These are phyloP conservation scores for Boletus speciosus DNA, from an alignment of 768 basidiomycete genomes.

Conservation along the genomic window DNA sequence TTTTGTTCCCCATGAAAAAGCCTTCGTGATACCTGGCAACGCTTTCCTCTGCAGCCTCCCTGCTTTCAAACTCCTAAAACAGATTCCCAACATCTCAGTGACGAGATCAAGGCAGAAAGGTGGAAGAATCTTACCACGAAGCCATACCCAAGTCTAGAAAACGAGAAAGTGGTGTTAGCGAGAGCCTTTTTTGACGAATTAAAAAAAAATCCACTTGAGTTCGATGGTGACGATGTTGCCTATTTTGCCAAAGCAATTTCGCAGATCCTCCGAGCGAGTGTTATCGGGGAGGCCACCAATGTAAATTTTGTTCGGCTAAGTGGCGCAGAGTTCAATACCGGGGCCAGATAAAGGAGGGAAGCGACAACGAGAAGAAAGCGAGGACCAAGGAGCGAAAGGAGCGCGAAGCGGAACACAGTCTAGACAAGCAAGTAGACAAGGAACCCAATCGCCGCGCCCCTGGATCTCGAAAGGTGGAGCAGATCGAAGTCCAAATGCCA, in stretches of 20 bases:
- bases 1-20: conserved; percentile 89
- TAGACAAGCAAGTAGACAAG: conserved; percentile 37
- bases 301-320: conserved; percentile 92
- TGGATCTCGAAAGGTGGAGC: conserved; percentile 27
- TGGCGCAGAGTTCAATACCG: conserved; percentile 66
- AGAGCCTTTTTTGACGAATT: conserved; percentile 11
- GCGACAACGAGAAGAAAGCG: conserved; percentile 44
- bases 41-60: conserved; percentile 81
- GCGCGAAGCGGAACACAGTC: conserved; percentile 27
- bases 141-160: conserved; percentile 74
- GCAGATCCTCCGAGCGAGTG: conserved; percentile 80
- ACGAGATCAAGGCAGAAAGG: background rate
- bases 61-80: conserved; percentile 74
- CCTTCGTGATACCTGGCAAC: conserved; percentile 88
- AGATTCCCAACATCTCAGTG: background rate
- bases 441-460: conserved; percentile 32
- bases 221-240: conserved; percentile 74
- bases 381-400: conserved; percentile 36
- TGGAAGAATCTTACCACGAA: conserved; percentile 66
- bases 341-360: conserved; percentile 48
- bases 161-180: conserved; percentile 4
- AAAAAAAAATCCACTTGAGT: conserved; percentile 61
- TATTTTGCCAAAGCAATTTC: conserved; percentile 83
- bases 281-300: conserved; percentile 87
- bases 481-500: conserved; percentile 21